These are phyloP conservation scores for Choiromyces venosus DNA, from an alignment of 495 filamentous ascomycete species.

Conservation along the genomic window DNA sequence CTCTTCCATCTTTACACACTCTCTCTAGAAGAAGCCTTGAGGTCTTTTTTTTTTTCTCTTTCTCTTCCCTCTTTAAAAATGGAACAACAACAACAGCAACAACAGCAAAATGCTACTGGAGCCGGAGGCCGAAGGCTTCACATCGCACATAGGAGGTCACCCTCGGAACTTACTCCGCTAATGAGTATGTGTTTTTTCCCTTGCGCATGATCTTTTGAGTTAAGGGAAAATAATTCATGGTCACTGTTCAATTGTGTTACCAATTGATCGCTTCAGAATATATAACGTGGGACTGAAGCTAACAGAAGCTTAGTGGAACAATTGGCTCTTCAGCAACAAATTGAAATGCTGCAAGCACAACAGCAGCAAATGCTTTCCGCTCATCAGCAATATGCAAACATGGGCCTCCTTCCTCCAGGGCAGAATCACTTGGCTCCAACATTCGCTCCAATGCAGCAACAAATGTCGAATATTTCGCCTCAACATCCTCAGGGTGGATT, in stretches of 20 bases:
- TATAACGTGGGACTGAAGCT: slow-evolving; percentile 11
- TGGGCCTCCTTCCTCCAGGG: slow-evolving; percentile 82
- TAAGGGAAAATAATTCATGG: slow-evolving; percentile 8
- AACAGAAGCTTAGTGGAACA: slow-evolving; percentile 72
- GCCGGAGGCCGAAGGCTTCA: slow-evolving; percentile 86
- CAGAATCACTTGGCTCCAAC: slow-evolving; percentile 62
- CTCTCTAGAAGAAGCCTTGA: not conserved
- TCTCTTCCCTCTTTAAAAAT: not conserved
- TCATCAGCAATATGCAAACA: slow-evolving; percentile 94
- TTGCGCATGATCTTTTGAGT: slow-evolving; percentile 4
- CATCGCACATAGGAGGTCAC: slow-evolving; percentile 94
- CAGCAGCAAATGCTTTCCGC: slow-evolving; percentile 96
- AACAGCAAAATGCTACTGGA: slow-evolving; percentile 57
- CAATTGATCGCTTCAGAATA: not conserved
- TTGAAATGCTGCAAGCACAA: slow-evolving; percentile 94
- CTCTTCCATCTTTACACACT: not conserved
- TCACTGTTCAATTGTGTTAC: not conserved
- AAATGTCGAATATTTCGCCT: slow-evolving; percentile 71
- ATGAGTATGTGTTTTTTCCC: slow-evolving; percentile 76
- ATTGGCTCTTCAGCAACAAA: slow-evolving; percentile 97
- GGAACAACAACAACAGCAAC: slow-evolving; percentile 67
- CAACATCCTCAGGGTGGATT: slow-evolving; percentile 61
- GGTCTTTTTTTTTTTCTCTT: slow-evolving; percentile 11
- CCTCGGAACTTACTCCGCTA: slow-evolving; percentile 93
- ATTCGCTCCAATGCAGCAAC: slow-evolving; percentile 62